phyloP scores from a whole-genome alignment of 2,329 filamentous ascomycete genomes.

The Lachnellula arida region DNA sequence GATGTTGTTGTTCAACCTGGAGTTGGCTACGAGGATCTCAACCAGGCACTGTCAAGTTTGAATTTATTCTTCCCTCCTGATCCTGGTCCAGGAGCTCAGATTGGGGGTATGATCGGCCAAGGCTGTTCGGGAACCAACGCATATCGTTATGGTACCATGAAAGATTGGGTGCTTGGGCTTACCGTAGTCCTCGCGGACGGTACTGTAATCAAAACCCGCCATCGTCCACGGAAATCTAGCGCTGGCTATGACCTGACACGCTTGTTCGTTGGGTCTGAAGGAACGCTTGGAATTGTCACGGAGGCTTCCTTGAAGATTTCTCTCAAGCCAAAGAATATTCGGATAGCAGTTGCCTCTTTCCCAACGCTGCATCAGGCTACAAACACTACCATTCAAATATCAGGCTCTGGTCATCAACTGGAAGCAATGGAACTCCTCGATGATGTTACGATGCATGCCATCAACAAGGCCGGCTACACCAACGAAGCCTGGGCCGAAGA shows the following conservation, averaged over 20 bases:
- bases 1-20: conserved; percentile 87
- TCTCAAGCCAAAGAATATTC: conserved; percentile 67
- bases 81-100: conserved; percentile 64
- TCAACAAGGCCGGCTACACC: conserved; percentile 68
- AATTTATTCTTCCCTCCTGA: conserved; percentile 89
- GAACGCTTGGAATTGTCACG: conserved; percentile 74
- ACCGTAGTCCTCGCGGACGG: conserved; percentile 78
- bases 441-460: conserved; percentile 76
- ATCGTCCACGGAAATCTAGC: conserved; percentile 70
- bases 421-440: conserved; percentile 67
- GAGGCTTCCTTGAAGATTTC: conserved; percentile 80
- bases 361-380: conserved; percentile 70
- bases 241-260: conserved; percentile 79
- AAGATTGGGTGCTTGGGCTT: conserved; percentile 79
- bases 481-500: conserved; percentile 65
- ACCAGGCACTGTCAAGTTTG: conserved; percentile 60
- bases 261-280: conserved; percentile 75
- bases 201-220: conserved; percentile 70
- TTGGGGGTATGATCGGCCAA: conserved; percentile 78
- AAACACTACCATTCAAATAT: conserved; percentile 64
- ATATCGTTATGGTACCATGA: conserved; percentile 79
- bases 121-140: conserved; percentile 75
- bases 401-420: conserved; percentile 47
- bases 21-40: conserved; percentile 82
- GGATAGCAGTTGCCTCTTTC: conserved; percentile 74